Evolutionary conservation across 257 asterid genomes (phyloP), one percentile per base, ranked within the genome.

Genomic region (Paulownia fortunei): DNA sequence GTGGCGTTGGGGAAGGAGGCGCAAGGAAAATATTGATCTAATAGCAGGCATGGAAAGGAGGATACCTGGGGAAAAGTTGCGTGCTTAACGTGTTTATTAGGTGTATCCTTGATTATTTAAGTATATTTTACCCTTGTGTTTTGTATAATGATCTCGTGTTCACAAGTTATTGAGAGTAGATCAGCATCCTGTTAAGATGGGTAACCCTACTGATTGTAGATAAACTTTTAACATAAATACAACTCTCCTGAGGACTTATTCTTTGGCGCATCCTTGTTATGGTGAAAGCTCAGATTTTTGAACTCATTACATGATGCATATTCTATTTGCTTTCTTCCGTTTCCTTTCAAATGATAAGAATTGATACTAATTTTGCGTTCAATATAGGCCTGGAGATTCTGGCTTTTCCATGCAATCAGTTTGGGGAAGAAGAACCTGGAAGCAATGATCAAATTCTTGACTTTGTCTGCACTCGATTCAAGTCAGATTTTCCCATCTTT

Each of bases 331-430:
- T 55, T 55, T 75, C 16, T 2, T 34, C 12, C 34, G 8, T 67
- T 49, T 69, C 52, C 69, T 58, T 58, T 34, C 9, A 3, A 37
- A 60, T 73, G 52, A 49, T 52, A 19, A 73, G 51, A 52, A 10
- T 26, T 9, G 8, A 42, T 27, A 66, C 65, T 49, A 3, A 41
- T 7, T 23, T 11, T 36, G 21, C 52, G 15, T 54, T 44, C 21
- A 49, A 18, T 30, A 30, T 34, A 92, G 98, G 97, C 49, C 87
- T 94, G 55, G 97, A 89, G 86, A 83, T 94, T 71, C 85, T 92
- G 19, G 98, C 97, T 41, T 94, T 94, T 72, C 97, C 97, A 0
- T 90, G 98, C 89, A 94, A 94, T 84, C 97, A 94, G 83, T 94
- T 94, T 81, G 97, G 97, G 0, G 89, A 88, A 67, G 94, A 94